Conservation (phyloP, 345 rosid genomes). For the Heritiera fomes region DNA sequence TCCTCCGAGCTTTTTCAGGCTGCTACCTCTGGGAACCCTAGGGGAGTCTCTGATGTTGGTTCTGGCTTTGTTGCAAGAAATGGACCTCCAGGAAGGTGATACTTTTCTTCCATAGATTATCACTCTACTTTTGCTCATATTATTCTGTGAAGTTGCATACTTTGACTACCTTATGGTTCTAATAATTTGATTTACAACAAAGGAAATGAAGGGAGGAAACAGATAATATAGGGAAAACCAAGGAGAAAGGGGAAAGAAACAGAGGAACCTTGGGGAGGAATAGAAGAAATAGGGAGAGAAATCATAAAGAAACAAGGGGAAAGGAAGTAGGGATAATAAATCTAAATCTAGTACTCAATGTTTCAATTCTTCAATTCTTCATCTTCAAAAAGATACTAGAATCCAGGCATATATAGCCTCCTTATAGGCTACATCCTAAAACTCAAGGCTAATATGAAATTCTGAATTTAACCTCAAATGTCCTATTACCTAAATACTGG, state of each 20-base stretch:
- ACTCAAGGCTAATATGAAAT: background rate
- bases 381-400: background rate
- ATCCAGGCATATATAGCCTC: background rate
- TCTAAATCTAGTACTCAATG: background rate
- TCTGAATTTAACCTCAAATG: background rate
- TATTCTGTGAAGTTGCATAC: background rate
- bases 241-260: background rate
- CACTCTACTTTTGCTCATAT: background rate
- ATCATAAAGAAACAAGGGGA: background rate
- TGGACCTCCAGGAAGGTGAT: slow-evolving; percentile 56
- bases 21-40: slow-evolving; percentile 42
- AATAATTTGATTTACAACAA: background rate
- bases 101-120: slow-evolving; percentile 15
- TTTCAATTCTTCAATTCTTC: background rate
- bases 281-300: slow-evolving; percentile 4
- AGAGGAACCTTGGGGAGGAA: background rate
- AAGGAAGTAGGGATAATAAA: background rate
- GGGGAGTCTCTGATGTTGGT: slow-evolving; percentile 59
- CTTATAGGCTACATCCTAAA: background rate
- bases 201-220: background rate
- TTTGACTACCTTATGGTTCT: background rate
- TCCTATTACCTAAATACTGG: background rate
- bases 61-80: slow-evolving; percentile 50
- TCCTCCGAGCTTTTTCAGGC: slow-evolving; percentile 40
- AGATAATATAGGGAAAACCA: background rate